Evolutionary conservation across 768 basidiomycete species (phyloP), one percentile per base, ranked within the genome.

Genomic region (Lactarius vividus): DNA sequence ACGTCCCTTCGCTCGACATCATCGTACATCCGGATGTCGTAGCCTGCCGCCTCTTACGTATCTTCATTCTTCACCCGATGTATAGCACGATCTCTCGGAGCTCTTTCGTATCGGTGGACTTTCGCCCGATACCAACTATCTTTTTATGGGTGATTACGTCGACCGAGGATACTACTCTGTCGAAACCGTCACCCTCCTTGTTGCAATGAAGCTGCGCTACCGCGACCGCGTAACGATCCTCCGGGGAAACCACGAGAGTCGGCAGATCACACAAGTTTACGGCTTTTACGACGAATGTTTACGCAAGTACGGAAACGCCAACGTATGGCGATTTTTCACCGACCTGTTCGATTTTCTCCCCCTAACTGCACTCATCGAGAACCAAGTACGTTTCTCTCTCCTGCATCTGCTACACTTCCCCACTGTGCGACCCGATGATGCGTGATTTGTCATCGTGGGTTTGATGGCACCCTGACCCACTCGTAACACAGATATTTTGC

Each of bases 141-240:
- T 99, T 73, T 99, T 98, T 83, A 99, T 99, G 97, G 97, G 97
- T 33, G 97, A 99, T 82, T 99, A 98, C 76, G 97, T 98, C 72
- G 97, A 98, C 81, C 88, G 96, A 74, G 96, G 96, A 23, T 99
- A 98, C 83, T 98, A 98, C 80, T 97, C 95, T 23, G 96, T 99
- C 63, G 97, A 99, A 80, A 99, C 97, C 1, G 96, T 99, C 71
- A 97, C 96, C 15, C 83, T 98, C 9, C 90, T 99, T 58, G 95
- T 99, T 68, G 94, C 97, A 23, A 84, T 98, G 75, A 99, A 99
- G 81, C 82, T 99, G 70, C 91, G 97, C 73, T 98, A 99, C 80
- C 92, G 95, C 69, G 96, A 98, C 78, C 89, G 96, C 61, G 94
- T 98, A 72, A 98, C 97, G 65, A 96, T 99, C 75, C 83, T 99